Evolutionary conservation across 768 basidiomycete genomes (phyloP).

Genomic region (Suillus ampliporus): DNA sequence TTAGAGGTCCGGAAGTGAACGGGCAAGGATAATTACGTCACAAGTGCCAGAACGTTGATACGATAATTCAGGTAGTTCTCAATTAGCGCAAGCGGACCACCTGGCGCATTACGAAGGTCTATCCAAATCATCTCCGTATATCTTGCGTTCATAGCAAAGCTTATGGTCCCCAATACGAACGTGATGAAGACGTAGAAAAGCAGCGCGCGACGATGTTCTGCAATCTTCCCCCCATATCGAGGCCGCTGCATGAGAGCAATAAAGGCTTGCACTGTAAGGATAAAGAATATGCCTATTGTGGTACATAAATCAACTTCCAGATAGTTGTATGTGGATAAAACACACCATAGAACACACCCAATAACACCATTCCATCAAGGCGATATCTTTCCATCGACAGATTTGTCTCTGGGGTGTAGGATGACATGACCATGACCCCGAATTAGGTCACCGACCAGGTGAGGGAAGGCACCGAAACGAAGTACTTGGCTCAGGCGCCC

Average conservation of each 20-base stretch:
- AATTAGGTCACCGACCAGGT: not conserved
- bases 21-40: not conserved
- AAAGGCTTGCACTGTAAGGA: constrained; percentile 5
- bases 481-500: no score
- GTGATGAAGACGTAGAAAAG: constrained; percentile 11
- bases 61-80: not conserved
- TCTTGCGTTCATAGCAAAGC: constrained; percentile 20
- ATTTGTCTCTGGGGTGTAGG: constrained; percentile 24
- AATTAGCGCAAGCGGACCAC: not conserved
- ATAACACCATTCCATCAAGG: constrained; percentile 28
- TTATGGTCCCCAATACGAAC: constrained; percentile 23
- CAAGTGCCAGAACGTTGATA: not conserved
- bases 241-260: constrained; percentile 4
- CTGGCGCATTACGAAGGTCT: constrained; percentile 22
- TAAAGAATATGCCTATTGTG: constrained; percentile 21
- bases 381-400: constrained; percentile 34
- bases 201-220: not conserved
- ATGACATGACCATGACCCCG: constrained; percentile 27
- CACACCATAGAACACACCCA: constrained; percentile 29
- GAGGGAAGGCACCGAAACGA: not conserved
- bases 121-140: constrained; percentile 32
- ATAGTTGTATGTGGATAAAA: no score
- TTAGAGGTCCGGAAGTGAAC: not conserved
- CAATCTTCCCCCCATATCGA: not conserved
- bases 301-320: not conserved